Base-by-base conservation (phyloP, 2,329 filamentous ascomycete species). In the Sporothrix humicola region DNA sequence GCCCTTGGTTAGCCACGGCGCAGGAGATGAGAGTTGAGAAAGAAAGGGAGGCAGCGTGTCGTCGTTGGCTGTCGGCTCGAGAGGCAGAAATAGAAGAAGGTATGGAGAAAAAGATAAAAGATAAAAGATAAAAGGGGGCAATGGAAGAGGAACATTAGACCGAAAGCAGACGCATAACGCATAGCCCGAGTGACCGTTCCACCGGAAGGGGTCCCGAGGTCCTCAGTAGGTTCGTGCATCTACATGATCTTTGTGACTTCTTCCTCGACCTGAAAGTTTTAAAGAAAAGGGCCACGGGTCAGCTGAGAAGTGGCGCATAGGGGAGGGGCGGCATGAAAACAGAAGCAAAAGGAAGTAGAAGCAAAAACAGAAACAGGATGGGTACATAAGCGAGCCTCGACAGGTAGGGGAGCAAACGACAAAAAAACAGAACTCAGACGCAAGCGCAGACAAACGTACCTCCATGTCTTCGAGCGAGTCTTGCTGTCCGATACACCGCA, bases 381-480 rank as follows among this genome's bases (percentile, higher is more conserved):
- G 42, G 59, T 48, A 74, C 54, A 66, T 42, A 58, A 54, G 8
- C 13, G 15, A 63, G 59, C n/a, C 59, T 63, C 61, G 69, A 20
- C 66, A 42, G 23, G n/a, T n/a, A n/a, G n/a, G n/a, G n/a, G n/a
- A n/a, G n/a, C n/a, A n/a, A n/a, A n/a, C n/a, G n/a, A n/a, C n/a
- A n/a, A n/a, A n/a, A n/a, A n/a, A n/a, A n/a, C n/a, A 31, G 31
- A 31, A 5, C 5, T 2, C 31, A 31, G 2, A 31, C 31, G 31
- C 31, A 2, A 75, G 54, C 69, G 10, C 50, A 20, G 42, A 7
- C 76, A 91, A 93, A 63, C 73, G 42, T 61, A 99, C 96, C 94
- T 99, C 96, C 91, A 98, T 97, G 81, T 99, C 96, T 85, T 99
- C 96, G 73, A 99, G 87, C 75, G 95, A 97, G 83, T 99, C 96